Evolutionary conservation across 768 basidiomycete species (phyloP).

Genomic region (Rhodotorula toruloides): DNA sequence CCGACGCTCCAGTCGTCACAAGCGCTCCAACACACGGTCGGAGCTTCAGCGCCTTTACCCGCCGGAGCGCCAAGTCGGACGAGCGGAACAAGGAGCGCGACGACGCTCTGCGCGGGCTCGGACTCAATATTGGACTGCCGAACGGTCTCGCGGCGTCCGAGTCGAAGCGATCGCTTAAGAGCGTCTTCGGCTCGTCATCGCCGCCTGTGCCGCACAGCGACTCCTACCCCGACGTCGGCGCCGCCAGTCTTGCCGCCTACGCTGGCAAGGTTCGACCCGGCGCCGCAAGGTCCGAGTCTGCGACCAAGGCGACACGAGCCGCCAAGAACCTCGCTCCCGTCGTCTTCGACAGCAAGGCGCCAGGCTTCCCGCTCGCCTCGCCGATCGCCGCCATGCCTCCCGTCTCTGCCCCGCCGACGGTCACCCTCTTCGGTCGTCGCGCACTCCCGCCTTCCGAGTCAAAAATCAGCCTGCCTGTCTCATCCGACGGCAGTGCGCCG

Average conservation of each 20-base stretch:
- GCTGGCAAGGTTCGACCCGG: background rate
- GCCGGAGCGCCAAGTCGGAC: background rate
- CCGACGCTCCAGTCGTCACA: background rate
- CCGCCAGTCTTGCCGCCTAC: background rate
- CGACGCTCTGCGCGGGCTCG: conserved; percentile 17
- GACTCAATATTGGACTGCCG: conserved; percentile 9
- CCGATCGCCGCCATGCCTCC: background rate
- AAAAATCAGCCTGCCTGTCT: conserved; percentile 4
- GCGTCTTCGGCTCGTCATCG: conserved; percentile 17
- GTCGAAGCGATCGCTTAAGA: conserved; percentile 28
- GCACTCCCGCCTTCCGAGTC: background rate
- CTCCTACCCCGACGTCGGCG: conserved; percentile 3
- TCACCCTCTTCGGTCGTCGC: conserved; percentile 1
- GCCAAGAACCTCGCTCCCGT: background rate
- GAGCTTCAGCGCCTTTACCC: conserved; percentile 23
- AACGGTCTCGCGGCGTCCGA: background rate
- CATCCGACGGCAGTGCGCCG: background rate
- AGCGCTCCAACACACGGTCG: conserved; percentile 2
- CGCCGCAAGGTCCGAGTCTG: background rate
- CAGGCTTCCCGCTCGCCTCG: background rate
- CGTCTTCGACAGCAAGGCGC: conserved; percentile 6
- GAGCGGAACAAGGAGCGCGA: conserved; percentile 7
- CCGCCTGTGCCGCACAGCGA: conserved; percentile 8
- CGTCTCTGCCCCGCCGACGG: conserved; percentile 22
- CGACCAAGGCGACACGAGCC: background rate